These are phyloP conservation scores for Pyrenula massariospora DNA, from an alignment of 495 filamentous ascomycete genomes.

Conservation along the genomic window DNA sequence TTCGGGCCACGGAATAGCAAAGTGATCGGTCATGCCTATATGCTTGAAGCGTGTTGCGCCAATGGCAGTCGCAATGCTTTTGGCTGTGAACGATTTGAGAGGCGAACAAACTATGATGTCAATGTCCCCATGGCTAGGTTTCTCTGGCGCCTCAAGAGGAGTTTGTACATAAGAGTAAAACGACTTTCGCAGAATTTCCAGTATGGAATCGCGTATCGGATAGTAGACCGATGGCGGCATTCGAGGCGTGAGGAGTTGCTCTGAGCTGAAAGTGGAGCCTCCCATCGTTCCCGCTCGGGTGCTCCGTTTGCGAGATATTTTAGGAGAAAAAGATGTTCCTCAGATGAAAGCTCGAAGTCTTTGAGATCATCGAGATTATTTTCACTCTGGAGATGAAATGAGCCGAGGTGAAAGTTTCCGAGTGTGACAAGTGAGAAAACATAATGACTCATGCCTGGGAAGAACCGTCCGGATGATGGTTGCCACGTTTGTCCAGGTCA, in stretches of 20 bases:
- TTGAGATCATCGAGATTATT: too few relatives aligned
- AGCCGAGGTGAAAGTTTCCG: too few relatives aligned
- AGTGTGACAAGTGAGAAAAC: too few relatives aligned
- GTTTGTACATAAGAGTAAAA: conserved; percentile 33
- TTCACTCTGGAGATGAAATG: too few relatives aligned
- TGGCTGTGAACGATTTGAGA: conserved; percentile 1
- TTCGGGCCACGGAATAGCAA: conserved; percentile 40
- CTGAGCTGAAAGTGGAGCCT: conserved; percentile 38
- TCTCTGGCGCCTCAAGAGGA: conserved; percentile 44
- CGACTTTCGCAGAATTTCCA: conserved; percentile 21
- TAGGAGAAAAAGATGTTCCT: too few relatives aligned
- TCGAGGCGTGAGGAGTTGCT: conserved; percentile 41
- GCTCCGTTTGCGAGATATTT: too few relatives aligned
- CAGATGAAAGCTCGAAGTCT: too few relatives aligned
- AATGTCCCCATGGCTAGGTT: conserved; percentile 44
- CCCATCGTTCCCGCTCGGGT: too few relatives aligned
- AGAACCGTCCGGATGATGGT: too few relatives aligned
- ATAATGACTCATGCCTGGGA: too few relatives aligned
- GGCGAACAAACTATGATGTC: conserved; percentile 43
- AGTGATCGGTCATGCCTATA: conserved; percentile 11
- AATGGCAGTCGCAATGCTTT: conserved; percentile 3
- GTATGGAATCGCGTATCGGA: conserved; percentile 22
- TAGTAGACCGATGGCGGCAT: conserved; percentile 40
- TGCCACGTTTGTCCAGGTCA: too few relatives aligned
- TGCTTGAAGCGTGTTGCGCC: conserved; percentile 3